A percentile compares a stretch with the other conserved stretches of the same genome.
phyloP scores from a whole-genome alignment of 306 rosid genomes.

The Fagus sylvatica region DNA sequence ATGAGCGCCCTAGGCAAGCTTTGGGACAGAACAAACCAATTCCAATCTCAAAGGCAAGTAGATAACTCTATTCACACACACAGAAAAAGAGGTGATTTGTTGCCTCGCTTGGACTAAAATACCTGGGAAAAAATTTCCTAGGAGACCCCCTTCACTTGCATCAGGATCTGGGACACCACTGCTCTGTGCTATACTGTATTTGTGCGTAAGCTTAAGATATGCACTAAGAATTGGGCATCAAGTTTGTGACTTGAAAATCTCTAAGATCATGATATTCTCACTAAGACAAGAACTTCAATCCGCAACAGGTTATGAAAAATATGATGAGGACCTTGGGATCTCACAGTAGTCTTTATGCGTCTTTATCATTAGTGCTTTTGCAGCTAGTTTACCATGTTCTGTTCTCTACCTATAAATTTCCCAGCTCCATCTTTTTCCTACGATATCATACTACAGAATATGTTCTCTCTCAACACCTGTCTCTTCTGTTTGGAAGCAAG shows the following conservation, averaged over 20 bases:
- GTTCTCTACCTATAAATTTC: background rate
- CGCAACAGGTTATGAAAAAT: background rate
- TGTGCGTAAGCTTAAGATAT: background rate
- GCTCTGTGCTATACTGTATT: background rate
- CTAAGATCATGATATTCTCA: background rate
- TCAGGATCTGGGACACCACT: background rate
- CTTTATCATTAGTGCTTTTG: background rate
- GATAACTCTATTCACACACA: too few species aligned
- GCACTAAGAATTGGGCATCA: background rate
- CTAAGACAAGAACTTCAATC: background rate
- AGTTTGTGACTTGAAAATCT: background rate
- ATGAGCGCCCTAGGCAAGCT: background rate
- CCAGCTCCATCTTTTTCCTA: background rate
- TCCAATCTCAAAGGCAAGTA: background rate
- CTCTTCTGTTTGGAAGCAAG: background rate
- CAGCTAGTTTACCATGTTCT: background rate
- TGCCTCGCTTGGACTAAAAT: background rate
- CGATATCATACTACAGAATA: background rate
- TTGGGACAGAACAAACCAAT: background rate
- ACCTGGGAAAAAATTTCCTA: background rate
- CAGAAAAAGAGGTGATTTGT: background rate
- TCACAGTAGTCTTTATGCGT: background rate
- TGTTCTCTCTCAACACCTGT: background rate
- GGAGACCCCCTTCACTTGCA: background rate
- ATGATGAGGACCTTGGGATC: background rate